phyloP scores from a whole-genome alignment of 352 stramenopile genomes.

The Phytophthora pistaciae region DNA sequence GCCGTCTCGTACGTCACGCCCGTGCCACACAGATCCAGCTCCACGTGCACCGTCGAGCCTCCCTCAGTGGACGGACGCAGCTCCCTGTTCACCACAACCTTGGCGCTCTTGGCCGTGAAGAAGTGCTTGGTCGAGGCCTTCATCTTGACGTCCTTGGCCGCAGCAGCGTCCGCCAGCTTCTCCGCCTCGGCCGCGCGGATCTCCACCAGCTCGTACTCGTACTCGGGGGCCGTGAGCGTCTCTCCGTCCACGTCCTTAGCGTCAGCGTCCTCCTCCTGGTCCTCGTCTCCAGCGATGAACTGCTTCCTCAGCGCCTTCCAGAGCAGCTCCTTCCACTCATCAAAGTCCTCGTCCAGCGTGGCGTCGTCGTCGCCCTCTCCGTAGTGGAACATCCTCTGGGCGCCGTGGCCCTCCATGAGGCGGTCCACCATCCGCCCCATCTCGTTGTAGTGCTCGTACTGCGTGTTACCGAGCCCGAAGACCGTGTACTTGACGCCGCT shows the following conservation, averaged over 20 bases:
- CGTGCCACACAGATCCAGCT: conserved; percentile 88
- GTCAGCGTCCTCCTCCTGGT: conserved; percentile 22
- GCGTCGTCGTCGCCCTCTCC: conserved; percentile 98
- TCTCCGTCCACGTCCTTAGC: conserved; percentile 8
- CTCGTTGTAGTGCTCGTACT: conserved; percentile 99
- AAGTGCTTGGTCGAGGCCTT: conserved; percentile 92
- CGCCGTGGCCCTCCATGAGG: conserved; percentile 89
- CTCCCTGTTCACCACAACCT: conserved; percentile 91
- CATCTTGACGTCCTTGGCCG: conserved; percentile 48
- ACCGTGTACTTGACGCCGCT: conserved; percentile 91
- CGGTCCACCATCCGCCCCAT: conserved; percentile 95
- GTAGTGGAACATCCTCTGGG: conserved; percentile 85
- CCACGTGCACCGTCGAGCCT: conserved; percentile 92
- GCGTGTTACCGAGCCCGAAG: conserved; percentile 98
- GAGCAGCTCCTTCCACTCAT: conserved; percentile 95
- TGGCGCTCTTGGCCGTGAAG: conserved; percentile 85
- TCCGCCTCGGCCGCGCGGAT: conserved; percentile 40
- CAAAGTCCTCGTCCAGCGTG: conserved; percentile 93
- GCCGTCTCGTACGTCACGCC: conserved; percentile 93
- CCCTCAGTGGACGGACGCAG: conserved; percentile 81
- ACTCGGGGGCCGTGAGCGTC: conserved; percentile 48
- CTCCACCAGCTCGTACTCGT: conserved; percentile 68
- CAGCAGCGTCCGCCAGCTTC: conserved; percentile 5
- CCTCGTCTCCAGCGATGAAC: conserved; percentile 51
- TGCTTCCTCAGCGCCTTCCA: conserved; percentile 87